Evolutionary conservation across 257 asterid species (phyloP).

Genomic region (Solanum tacnaense): DNA sequence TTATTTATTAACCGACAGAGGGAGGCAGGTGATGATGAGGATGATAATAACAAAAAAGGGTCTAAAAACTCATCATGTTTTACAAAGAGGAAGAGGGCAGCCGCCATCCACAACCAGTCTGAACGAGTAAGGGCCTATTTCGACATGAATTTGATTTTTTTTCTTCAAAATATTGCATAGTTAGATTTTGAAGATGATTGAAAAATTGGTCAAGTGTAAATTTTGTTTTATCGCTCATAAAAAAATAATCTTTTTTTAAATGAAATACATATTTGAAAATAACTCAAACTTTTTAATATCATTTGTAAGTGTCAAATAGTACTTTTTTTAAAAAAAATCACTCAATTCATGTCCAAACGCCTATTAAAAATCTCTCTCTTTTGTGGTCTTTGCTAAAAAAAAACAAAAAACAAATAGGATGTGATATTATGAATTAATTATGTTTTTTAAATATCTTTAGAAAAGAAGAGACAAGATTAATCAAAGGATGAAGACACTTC

Average conservation of each 20-base stretch:
- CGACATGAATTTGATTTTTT: background rate
- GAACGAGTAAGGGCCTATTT: conserved; percentile 46
- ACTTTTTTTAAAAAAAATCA: background rate
- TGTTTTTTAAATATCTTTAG: conserved; percentile 9
- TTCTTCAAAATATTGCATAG: background rate
- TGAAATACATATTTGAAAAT: background rate
- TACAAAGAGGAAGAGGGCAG: conserved; percentile 69
- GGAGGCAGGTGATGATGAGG: conserved; percentile 20
- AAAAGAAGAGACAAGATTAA: conserved; percentile 93
- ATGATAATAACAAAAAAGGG: conserved; percentile 20
- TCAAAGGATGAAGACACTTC: conserved; percentile 83
- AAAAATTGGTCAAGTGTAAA: background rate
- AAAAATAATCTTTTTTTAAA: too few relatives aligned
- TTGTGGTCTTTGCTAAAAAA: background rate
- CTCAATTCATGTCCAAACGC: background rate
- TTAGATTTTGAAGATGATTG: background rate
- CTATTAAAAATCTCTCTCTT: background rate
- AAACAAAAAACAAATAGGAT: background rate
- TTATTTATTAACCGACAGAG: conserved; percentile 17
- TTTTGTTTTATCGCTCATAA: background rate
- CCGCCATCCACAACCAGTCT: conserved; percentile 75
- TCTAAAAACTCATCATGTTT: conserved; percentile 37
- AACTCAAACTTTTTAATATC: background rate
- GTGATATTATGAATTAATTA: background rate
- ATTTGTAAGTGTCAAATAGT: background rate